Evolutionary conservation across 768 basidiomycete genomes (phyloP), one percentile per base, ranked within the genome.

Genomic region (Boletus rufocinnamomeus): DNA sequence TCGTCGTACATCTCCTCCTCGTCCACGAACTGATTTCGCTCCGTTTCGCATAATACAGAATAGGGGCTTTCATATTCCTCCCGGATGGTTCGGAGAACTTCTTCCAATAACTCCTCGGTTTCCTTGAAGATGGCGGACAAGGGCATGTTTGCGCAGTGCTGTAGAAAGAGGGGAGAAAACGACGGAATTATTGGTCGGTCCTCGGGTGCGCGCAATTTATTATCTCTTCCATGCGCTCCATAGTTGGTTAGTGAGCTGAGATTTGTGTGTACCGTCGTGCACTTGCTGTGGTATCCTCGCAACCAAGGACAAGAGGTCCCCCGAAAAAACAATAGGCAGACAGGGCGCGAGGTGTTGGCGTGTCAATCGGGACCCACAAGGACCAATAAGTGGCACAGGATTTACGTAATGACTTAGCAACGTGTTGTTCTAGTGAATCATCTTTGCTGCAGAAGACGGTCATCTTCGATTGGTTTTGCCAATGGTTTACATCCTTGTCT

Each of bases 311-410:
- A 67, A 66, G 59, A 9, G 50, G 14, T 10, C 44, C 7, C 21
- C 27, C 11, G 6, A 45, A 32, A 57, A 57, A 54, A 66, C 57
- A 65, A 68, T 49, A 64, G 14, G n/a, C 48, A 56, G 46, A 11
- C 27, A 54, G 5, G 40, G 23, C 35, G 4, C 9, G 37, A 23
- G 52, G 45, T 6, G 23, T 48, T 56, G 40, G 56, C 48, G 28
- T 25, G 17, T 62, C 61, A 52, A 32, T 27, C 10, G 49, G 62
- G 56, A 63, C 62, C 62, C 27, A 63, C 62, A 63, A 25, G 45
- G 62, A 48, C 35, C 62, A 37, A 63, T 17, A 63, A 35, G 44
- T 10, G 30, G 17, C 53, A 40, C 16, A 21, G 19, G n/a, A 2
- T 32, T 28, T 35, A 52, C 54, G 49, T 55, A 40, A 30, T 3